Evolutionary conservation across 2,329 filamentous ascomycete species (phyloP).

Genomic region (Chaetothyriales sp.): DNA sequence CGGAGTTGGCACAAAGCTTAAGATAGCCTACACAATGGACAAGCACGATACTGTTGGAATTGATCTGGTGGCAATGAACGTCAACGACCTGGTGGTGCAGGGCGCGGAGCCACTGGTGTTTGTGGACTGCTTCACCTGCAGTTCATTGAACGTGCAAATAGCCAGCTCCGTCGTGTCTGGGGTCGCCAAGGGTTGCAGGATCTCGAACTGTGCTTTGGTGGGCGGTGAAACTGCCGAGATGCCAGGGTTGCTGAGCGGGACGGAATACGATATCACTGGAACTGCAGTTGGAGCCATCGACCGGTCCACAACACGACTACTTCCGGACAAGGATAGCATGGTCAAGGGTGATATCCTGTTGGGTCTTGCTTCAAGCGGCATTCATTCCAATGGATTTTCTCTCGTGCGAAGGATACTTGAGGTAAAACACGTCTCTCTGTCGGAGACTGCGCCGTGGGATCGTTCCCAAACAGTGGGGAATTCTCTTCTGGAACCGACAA

Average conservation of each 20-base stretch:
- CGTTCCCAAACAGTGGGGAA: constrained; percentile 45
- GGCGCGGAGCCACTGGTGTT: constrained; percentile 92
- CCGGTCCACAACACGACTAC: constrained; percentile 36
- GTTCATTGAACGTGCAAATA: constrained; percentile 62
- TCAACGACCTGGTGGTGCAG: constrained; percentile 93
- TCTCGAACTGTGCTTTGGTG: constrained; percentile 79
- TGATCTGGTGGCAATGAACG: constrained; percentile 96
- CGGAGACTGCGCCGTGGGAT: constrained; percentile 65
- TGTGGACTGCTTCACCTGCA: constrained; percentile 95
- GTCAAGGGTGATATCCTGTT: constrained; percentile 68
- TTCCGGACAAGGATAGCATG: constrained; percentile 70
- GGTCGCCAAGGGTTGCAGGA: constrained; percentile 73
- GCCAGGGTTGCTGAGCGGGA: constrained; percentile 81
- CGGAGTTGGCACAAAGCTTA: constrained; percentile 91
- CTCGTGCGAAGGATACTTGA: constrained; percentile 85
- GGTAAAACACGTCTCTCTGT: constrained; percentile 56
- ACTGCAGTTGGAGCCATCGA: constrained; percentile 74
- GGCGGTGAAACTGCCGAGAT: constrained; percentile 97
- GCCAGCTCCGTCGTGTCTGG: constrained; percentile 82
- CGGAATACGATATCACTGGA: constrained; percentile 87
- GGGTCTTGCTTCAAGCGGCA: constrained; percentile 69
- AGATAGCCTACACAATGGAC: constrained; percentile 78
- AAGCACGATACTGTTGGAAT: constrained; percentile 93
- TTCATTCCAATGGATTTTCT: constrained; percentile 95
- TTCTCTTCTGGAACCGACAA: constrained; percentile 73